These are phyloP conservation scores for Thelephora ganbajun DNA, from an alignment of 768 basidiomycete species.

Conservation along the genomic window DNA sequence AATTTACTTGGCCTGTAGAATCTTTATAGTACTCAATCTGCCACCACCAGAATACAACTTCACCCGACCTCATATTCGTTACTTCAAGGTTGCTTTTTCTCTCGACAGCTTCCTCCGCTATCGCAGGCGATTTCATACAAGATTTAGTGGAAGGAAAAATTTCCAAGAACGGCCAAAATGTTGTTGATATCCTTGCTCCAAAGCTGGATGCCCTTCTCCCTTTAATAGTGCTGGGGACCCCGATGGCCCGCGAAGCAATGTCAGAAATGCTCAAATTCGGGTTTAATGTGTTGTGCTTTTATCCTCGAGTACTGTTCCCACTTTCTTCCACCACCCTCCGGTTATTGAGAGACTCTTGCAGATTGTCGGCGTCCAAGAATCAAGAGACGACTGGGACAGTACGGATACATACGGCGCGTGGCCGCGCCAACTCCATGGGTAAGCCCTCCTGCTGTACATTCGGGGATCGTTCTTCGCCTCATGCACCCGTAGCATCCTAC, in stretches of 20 bases:
- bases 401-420: slow-evolving; percentile 21
- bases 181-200: slow-evolving; percentile 44
- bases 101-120: slow-evolving; percentile 37
- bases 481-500: slow-evolving; percentile 39
- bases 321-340: background rate
- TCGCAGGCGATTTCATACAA: slow-evolving; percentile 32
- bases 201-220: slow-evolving; percentile 47
- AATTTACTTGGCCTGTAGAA: slow-evolving; percentile 1
- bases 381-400: slow-evolving; percentile 6
- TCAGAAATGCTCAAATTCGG: slow-evolving; percentile 74
- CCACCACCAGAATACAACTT: slow-evolving; percentile 40
- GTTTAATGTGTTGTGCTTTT: slow-evolving; percentile 72
- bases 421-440: slow-evolving; percentile 63
- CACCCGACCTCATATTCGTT: slow-evolving; percentile 57
- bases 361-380: slow-evolving; percentile 11
- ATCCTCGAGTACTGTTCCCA: slow-evolving; percentile 48
- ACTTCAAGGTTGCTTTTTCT: slow-evolving; percentile 68
- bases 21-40: slow-evolving; percentile 5
- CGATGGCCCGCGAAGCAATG: slow-evolving; percentile 58
- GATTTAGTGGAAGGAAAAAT: slow-evolving; percentile 55
- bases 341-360: background rate
- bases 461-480: background rate
- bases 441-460: slow-evolving; percentile 14
- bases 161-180: slow-evolving; percentile 29
- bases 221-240: slow-evolving; percentile 33